Conservation (phyloP, 768 basidiomycete genomes). For the Pholiota conissans region DNA sequence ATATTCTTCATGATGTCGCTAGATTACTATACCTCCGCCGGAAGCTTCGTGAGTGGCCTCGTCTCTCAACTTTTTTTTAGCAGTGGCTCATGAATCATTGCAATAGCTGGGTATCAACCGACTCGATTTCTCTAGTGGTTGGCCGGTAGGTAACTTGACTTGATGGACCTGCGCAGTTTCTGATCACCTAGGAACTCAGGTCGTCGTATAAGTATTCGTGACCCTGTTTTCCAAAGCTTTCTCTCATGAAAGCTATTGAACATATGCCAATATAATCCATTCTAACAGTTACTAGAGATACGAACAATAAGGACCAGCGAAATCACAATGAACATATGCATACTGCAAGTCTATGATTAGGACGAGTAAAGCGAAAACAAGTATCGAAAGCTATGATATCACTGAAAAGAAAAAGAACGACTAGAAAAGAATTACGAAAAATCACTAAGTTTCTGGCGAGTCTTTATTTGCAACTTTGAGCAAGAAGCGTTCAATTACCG, state of each 20-base stretch:
- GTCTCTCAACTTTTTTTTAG: not conserved
- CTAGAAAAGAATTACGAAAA: not conserved
- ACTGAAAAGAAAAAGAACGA: not conserved
- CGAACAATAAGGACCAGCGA: not conserved
- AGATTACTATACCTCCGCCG: slow-evolving; percentile 53
- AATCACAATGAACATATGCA: not conserved
- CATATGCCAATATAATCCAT: no score
- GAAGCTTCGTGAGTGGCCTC: slow-evolving; percentile 36
- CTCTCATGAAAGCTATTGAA: no score
- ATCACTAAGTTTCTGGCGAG: not conserved
- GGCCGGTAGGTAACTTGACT: slow-evolving; percentile 36
- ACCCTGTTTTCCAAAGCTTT: no score
- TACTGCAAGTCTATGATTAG: not conserved
- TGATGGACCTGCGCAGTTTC: not conserved
- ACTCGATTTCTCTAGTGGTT: slow-evolving; percentile 48
- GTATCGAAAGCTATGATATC: not conserved
- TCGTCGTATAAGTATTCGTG: not conserved
- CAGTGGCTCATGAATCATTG: not conserved
- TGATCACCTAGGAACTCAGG: not conserved
- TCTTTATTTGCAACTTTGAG: slow-evolving; percentile 23
- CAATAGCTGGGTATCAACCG: slow-evolving; percentile 44
- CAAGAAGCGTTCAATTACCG: slow-evolving; percentile 76
- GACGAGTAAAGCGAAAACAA: not conserved
- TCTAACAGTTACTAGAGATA: not conserved
- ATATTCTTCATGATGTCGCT: not conserved